Evolutionary conservation across 495 filamentous ascomycete genomes (phyloP), one percentile per base, ranked within the genome.

Genomic region (Penicillium fimorum): DNA sequence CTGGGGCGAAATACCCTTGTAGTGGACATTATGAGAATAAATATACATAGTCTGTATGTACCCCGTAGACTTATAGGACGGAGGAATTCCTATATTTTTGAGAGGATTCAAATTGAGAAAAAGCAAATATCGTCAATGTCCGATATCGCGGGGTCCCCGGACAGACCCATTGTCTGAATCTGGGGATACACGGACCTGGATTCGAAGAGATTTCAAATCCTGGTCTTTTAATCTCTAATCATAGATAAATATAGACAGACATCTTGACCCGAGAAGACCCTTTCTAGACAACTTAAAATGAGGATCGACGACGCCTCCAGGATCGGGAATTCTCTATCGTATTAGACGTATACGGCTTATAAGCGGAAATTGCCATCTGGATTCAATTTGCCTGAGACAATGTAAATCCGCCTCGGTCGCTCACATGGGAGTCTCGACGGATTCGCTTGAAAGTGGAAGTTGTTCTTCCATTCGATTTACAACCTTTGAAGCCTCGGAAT

Each of bases 81-180:
- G 12, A 13, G 12, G 1, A 35, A n/a, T n/a, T n/a, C n/a, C n/a
- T n/a, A n/a, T n/a, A n/a, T n/a, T n/a, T n/a, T n/a, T n/a, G 32
- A 35, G 12, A 35, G 12, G 32, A 13, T 35, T 15, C 32, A 35
- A n/a, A 17, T 37, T 8, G 0, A 40, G 6, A 35, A 37, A 37
- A 54, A 54, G 30, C 30, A 24, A 50, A 40, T 33, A 27, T 25
- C 24, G 11, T 4, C 6, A 17, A 7, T 27, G 3, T 27, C 6
- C 25, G 0, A 45, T 35, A 54, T 54, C 43, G 51, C 22, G 51
- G 51, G 51, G 51, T 43, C 30, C 25, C 48, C 33, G 18, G 20
- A 49, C 20, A 52, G 50, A 33, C 25, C 29, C 27, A 37, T 20
- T 30, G 37, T 41, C 37, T 44, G 8, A 42, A 37, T 49, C 47